Percentiles rank a stretch among this genome's conserved stretches.
phyloP scores from a whole-genome alignment of 345 rosid genomes.

The Camelina laxa region DNA sequence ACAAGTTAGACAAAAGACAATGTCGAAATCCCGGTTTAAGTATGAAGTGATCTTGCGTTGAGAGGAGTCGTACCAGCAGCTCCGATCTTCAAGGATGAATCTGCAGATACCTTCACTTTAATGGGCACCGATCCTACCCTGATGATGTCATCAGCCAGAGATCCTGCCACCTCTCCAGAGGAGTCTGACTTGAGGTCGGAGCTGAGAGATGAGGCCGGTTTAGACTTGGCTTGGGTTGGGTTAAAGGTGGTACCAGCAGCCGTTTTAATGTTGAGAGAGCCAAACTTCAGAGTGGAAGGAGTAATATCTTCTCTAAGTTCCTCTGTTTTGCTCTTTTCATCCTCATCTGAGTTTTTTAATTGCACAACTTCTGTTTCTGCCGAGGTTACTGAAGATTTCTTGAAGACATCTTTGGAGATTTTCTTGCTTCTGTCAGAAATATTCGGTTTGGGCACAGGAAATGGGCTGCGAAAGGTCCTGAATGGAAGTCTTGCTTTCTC shows the following conservation, averaged over 20 bases:
- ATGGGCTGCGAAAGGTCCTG: conserved; percentile 54
- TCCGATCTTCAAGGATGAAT: conserved; percentile 22
- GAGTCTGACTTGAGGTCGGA: conserved; percentile 12
- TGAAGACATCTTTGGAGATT: conserved; percentile 14
- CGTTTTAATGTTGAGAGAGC: conserved; percentile 30
- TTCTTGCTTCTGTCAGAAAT: conserved; percentile 44
- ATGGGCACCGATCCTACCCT: conserved; percentile 79
- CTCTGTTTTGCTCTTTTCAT: conserved; percentile 12
- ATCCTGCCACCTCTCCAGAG: conserved; percentile 25
- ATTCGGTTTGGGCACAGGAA: conserved; percentile 48
- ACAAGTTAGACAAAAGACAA: conserved; percentile 10
- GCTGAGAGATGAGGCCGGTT: not conserved
- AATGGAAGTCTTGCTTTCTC: conserved; percentile 61
- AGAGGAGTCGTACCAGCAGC: conserved; percentile 69
- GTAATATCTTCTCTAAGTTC: conserved; percentile 10
- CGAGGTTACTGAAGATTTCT: conserved; percentile 21
- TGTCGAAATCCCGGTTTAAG: conserved; percentile 2
- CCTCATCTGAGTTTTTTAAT: conserved; percentile 12
- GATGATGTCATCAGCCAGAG: conserved; percentile 44
- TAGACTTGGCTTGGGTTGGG: conserved; percentile 12
- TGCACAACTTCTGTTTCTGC: conserved; percentile 3
- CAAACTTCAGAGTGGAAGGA: conserved; percentile 20
- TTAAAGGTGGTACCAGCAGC: conserved; percentile 18
- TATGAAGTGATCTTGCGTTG: conserved; percentile 53
- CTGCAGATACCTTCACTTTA: conserved; percentile 57